Percentiles rank a stretch among this genome's conserved stretches.
Conservation (phyloP, 208 protist species). For the Leishmania tropica region DNA sequence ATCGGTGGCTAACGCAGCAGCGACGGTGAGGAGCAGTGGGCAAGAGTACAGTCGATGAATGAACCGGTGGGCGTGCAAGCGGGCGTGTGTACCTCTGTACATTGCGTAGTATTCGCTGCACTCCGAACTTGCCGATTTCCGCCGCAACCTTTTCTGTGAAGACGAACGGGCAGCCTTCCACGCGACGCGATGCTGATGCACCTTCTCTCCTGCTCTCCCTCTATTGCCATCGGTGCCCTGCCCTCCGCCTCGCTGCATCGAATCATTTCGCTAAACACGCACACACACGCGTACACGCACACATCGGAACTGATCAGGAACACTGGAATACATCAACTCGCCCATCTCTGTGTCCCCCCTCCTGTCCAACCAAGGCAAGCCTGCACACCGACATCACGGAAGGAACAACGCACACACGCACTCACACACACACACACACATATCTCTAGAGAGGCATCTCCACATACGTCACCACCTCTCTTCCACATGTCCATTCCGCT, state of each 20-base stretch:
- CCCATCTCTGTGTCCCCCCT: not conserved
- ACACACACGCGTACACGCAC: not conserved
- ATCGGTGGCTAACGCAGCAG: not conserved
- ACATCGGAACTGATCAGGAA: not conserved
- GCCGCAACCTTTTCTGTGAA: not conserved
- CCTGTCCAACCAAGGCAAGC: not conserved
- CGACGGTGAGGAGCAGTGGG: not conserved
- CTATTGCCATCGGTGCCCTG: not conserved
- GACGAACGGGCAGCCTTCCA: not conserved
- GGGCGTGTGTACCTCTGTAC: not conserved
- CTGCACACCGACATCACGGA: not conserved
- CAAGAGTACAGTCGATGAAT: not conserved
- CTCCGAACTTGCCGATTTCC: not conserved
- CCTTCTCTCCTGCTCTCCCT: not conserved
- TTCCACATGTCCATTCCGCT: conserved; percentile 17
- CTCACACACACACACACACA: not conserved
- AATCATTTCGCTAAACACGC: not conserved
- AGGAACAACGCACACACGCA: not conserved
- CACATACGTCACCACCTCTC: not conserved
- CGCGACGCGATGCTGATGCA: not conserved
- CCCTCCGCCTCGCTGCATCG: not conserved
- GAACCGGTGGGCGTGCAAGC: not conserved
- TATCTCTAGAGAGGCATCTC: conserved; percentile 5
- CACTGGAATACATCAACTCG: not conserved
- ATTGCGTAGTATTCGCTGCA: not conserved